Percentiles rank a stretch among this genome's conserved stretches.
These are phyloP conservation scores for Chiua virens DNA, from an alignment of 768 basidiomycete genomes.

Conservation along the genomic window DNA sequence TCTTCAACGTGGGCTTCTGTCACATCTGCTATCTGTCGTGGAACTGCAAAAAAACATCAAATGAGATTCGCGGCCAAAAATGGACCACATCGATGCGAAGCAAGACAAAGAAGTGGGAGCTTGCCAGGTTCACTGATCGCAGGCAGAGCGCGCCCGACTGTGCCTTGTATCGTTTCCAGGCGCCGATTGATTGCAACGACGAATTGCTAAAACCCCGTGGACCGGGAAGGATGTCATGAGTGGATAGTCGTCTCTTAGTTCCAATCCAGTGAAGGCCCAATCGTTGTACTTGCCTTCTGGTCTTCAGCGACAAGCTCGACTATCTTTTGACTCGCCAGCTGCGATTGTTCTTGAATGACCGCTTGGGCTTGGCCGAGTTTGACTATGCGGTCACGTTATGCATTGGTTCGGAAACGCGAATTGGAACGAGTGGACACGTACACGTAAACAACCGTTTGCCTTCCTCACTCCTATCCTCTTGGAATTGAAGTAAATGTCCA, in stretches of 20 bases:
- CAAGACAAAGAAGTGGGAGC: not conserved
- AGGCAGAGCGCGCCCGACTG: constrained; percentile 11
- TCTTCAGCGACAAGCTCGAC: constrained; percentile 15
- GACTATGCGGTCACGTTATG: not conserved
- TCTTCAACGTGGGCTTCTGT: constrained; percentile 13
- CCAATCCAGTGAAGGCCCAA: no score
- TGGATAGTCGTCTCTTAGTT: no score
- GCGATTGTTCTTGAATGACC: constrained; percentile 17
- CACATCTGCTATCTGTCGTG: constrained; percentile 9
- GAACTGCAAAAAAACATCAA: not conserved
- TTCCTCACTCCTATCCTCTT: constrained; percentile 18
- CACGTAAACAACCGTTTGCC: constrained; percentile 11
- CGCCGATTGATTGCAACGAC: constrained; percentile 11
- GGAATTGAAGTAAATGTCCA: constrained; percentile 18
- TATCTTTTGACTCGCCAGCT: constrained; percentile 12
- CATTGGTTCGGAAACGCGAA: not conserved
- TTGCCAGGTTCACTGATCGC: constrained; percentile 10
- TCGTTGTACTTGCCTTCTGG: constrained; percentile 2
- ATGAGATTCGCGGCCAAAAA: not conserved
- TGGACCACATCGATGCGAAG: not conserved
- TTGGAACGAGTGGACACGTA: not conserved
- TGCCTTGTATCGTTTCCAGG: constrained; percentile 12
- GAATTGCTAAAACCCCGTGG: constrained; percentile 6
- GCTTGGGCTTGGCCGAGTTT: constrained; percentile 14
- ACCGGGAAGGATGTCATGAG: not conserved